phyloP scores from a whole-genome alignment of 768 basidiomycete genomes.

The Chalciporus sphaerocephalus region DNA sequence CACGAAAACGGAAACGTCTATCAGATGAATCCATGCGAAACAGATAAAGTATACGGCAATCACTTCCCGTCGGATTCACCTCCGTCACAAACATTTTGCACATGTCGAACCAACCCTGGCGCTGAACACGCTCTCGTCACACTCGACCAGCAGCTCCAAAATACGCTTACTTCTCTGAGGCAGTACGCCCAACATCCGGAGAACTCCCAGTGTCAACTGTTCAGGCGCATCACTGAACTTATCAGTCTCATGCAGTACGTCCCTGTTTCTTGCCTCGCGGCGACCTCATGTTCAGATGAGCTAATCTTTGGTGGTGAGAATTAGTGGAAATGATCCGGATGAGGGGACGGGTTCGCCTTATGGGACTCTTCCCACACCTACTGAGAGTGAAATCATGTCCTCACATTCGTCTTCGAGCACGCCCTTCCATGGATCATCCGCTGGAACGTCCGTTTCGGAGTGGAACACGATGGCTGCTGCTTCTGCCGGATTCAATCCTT shows the following conservation, averaged over 20 bases:
- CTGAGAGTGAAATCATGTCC: conserved; percentile 56
- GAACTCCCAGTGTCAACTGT: conserved; percentile 51
- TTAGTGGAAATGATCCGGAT: conserved; percentile 49
- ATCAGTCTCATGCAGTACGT: conserved; percentile 65
- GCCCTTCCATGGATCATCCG: conserved; percentile 39
- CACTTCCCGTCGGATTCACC: conserved; percentile 31
- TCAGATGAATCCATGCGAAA: conserved; percentile 33
- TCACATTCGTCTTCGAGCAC: conserved; percentile 43
- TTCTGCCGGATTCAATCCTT: conserved; percentile 58
- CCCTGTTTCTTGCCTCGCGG: conserved; percentile 28
- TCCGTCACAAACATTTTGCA: conserved; percentile 44
- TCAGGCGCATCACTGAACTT: conserved; percentile 57
- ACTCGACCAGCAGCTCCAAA: conserved; percentile 61
- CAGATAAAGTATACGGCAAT: conserved; percentile 33
- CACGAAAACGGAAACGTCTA: conserved; percentile 35
- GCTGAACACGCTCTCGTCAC: conserved; percentile 55
- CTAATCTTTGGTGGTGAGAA: conserved; percentile 32
- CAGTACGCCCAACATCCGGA: conserved; percentile 58
- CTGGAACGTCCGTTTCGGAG: conserved; percentile 52
- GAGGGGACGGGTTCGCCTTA: conserved; percentile 47
- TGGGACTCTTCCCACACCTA: conserved; percentile 52
- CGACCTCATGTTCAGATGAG: conserved; percentile 32
- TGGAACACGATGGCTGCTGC: conserved; percentile 50
- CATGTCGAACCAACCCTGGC: conserved; percentile 61
- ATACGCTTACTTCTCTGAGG: conserved; percentile 50